A percentile compares a stretch with the other conserved stretches of the same genome.
Evolutionary conservation across 495 filamentous ascomycete genomes (phyloP).

Genomic region (Rhypophila decipiens): DNA sequence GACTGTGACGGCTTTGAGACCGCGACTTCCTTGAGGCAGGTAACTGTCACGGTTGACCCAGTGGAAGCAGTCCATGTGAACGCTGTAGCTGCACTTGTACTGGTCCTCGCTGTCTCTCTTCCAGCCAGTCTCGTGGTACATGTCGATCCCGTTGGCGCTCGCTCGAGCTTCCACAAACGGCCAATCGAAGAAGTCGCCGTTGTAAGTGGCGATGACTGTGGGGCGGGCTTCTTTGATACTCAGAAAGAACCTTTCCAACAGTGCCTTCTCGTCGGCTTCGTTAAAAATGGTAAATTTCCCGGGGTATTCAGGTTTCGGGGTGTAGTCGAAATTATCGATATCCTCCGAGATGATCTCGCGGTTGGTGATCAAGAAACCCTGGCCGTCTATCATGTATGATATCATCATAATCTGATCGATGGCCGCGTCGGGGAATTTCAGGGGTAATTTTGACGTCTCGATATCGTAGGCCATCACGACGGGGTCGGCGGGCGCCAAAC

Average conservation of each 20-base stretch:
- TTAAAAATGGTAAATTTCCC: constrained; percentile 97
- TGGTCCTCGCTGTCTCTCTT: constrained; percentile 90
- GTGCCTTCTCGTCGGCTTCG: constrained; percentile 82
- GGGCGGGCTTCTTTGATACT: constrained; percentile 93
- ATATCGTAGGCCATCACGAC: constrained; percentile 98
- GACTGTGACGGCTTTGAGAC: constrained; percentile 94
- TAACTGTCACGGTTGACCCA: constrained; percentile 99
- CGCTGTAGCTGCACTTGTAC: constrained; percentile 90
- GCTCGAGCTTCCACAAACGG: constrained; percentile 93
- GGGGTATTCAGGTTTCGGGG: constrained; percentile 90
- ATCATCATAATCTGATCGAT: constrained; percentile 99
- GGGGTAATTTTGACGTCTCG: constrained; percentile 90
- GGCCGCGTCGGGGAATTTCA: constrained; percentile 96
- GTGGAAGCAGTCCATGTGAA: constrained; percentile 97
- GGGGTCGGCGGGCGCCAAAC: constrained; percentile 81
- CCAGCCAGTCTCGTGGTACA: constrained; percentile 98
- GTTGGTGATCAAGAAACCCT: constrained; percentile 97
- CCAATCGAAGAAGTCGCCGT: constrained; percentile 99
- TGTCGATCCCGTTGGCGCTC: constrained; percentile 92
- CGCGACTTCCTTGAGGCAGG: constrained; percentile 92
- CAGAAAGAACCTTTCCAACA: constrained; percentile 88
- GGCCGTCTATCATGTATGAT: constrained; percentile 99
- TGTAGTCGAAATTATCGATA: constrained; percentile 97
- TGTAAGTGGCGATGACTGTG: constrained; percentile 97
- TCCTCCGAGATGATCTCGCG: constrained; percentile 97